phyloP scores from a whole-genome alignment of 345 rosid genomes.

The Salix exigua region DNA sequence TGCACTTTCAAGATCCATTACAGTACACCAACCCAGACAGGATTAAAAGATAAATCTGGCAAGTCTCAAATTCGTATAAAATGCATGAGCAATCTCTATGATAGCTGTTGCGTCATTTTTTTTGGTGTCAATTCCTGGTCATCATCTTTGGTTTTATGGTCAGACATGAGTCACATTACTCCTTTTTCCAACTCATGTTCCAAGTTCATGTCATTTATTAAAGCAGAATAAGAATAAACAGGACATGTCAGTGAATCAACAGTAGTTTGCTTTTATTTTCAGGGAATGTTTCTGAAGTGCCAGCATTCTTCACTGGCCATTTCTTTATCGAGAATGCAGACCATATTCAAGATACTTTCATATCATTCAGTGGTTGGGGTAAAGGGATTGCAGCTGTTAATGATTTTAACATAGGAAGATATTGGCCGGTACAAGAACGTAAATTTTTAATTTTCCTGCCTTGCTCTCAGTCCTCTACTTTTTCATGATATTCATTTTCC shows the following conservation, averaged over 20 bases:
- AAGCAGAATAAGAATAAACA: background rate
- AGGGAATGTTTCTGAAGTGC: conserved; percentile 49
- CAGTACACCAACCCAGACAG: conserved; percentile 23
- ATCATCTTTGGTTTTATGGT: background rate
- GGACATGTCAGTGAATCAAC: background rate
- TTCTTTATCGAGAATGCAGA: conserved; percentile 42
- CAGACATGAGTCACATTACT: background rate
- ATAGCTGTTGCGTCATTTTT: background rate
- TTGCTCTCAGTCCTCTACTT: background rate
- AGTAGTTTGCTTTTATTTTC: conserved; percentile 20
- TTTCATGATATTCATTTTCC: background rate
- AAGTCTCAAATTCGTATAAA: conserved; percentile 6
- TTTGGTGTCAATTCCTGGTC: background rate
- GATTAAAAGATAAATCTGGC: conserved; percentile 35
- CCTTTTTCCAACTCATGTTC: background rate
- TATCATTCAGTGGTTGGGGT: conserved; percentile 80
- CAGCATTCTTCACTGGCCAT: conserved; percentile 62
- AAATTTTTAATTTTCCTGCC: background rate
- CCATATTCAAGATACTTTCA: conserved; percentile 65
- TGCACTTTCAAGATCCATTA: conserved; percentile 21
- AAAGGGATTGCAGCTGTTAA: conserved; percentile 79
- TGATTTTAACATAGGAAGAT: conserved; percentile 83
- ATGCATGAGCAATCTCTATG: background rate
- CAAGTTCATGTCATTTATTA: background rate
- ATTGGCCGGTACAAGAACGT: conserved; percentile 68